Conservation (phyloP, 352 stramenopile genomes). For the Phytophthora brassicae region DNA sequence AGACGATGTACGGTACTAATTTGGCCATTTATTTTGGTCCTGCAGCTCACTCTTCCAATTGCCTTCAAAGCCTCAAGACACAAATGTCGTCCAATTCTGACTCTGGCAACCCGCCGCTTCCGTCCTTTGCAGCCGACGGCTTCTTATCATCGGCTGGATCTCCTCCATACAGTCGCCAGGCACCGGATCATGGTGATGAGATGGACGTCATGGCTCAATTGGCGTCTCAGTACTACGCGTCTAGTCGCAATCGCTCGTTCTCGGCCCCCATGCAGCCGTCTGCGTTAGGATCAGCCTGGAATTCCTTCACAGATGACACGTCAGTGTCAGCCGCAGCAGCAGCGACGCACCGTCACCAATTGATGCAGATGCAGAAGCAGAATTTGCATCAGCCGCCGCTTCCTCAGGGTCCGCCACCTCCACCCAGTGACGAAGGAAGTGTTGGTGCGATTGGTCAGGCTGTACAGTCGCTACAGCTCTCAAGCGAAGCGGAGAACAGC, state of each 20-base stretch:
- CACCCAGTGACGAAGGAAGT: slow-evolving; percentile 40
- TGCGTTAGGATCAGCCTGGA: slow-evolving; percentile 57
- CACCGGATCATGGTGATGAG: slow-evolving; percentile 27
- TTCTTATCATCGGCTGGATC: slow-evolving; percentile 33
- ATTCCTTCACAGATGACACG: slow-evolving; percentile 56
- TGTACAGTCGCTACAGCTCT: slow-evolving; percentile 59
- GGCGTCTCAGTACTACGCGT: slow-evolving; percentile 78
- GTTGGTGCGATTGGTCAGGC: slow-evolving; percentile 67
- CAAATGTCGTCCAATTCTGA: slow-evolving; percentile 24
- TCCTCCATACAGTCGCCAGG: slow-evolving; percentile 28
- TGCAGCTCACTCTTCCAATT: slow-evolving; percentile 25
- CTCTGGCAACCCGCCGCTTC: slow-evolving; percentile 21
- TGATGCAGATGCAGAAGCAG: slow-evolving; percentile 29
- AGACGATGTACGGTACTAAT: slow-evolving; percentile 18
- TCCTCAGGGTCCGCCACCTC: slow-evolving; percentile 39
- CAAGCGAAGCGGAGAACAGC: slow-evolving; percentile 28
- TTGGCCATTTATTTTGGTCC: slow-evolving; percentile 1
- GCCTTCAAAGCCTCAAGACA: slow-evolving; percentile 6
- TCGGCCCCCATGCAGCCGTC: slow-evolving; percentile 71
- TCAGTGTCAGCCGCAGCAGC: slow-evolving; percentile 23
- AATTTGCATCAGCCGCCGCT: slow-evolving; percentile 36
- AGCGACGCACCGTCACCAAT: slow-evolving; percentile 16
- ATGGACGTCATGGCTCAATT: slow-evolving; percentile 86
- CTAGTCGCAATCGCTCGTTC: slow-evolving; percentile 67
- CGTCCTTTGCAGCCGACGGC: slow-evolving; percentile 31